Evolutionary conservation across 257 asterid genomes (phyloP).

Genomic region (Solanum phureja): DNA sequence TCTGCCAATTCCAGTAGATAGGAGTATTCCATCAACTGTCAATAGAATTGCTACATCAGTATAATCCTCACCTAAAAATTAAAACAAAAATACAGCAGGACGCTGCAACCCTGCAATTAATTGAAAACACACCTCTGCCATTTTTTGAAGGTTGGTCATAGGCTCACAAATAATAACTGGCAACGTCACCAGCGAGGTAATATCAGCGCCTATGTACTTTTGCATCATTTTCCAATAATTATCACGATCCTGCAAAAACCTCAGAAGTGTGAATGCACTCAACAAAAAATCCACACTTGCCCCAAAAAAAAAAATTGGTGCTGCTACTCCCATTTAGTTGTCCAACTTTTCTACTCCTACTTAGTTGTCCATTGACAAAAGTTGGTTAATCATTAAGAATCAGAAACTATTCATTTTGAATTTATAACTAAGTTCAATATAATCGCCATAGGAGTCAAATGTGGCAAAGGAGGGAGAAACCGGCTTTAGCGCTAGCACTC

Average conservation of each 20-base stretch:
- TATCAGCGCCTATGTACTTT: conserved; percentile 82
- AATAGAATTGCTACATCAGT: conserved; percentile 1
- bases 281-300: neutral
- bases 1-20: conserved; percentile 87
- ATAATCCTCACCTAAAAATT: neutral
- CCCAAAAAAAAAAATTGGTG: neutral
- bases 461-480: neutral
- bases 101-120: neutral
- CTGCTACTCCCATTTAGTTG: neutral
- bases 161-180: conserved; percentile 99
- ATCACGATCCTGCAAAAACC: conserved; percentile 67
- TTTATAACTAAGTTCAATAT: neutral
- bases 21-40: conserved; percentile 92
- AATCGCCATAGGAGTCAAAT: neutral
- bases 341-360: neutral
- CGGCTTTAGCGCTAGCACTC: neutral
- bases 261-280: neutral
- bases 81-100: conserved; percentile 3
- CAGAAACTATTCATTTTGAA: neutral
- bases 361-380: neutral
- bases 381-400: neutral
- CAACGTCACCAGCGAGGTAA: conserved; percentile 97
- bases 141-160: conserved; percentile 96
- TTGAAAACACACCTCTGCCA: conserved; percentile 78
- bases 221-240: conserved; percentile 99